Conservation (phyloP, 306 rosid species). For the Ormosia semicastrata region DNA sequence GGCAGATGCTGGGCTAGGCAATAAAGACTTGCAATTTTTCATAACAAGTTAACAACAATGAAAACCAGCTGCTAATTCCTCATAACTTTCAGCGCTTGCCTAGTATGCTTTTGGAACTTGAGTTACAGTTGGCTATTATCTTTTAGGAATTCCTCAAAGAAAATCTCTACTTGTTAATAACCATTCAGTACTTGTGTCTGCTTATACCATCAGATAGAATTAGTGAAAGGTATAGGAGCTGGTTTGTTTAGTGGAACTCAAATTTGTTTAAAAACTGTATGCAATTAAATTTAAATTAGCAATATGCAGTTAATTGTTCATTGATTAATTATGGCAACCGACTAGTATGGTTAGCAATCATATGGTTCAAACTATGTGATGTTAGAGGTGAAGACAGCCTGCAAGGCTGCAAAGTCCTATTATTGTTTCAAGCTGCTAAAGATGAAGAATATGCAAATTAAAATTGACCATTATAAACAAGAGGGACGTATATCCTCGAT, state of each 20-base stretch:
- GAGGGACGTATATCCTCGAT: neutral
- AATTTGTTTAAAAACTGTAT: neutral
- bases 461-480: neutral
- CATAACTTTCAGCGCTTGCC: too few relatives aligned
- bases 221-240: neutral
- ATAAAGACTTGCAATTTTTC: neutral
- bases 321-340: neutral
- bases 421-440: neutral
- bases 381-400: neutral
- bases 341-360: neutral
- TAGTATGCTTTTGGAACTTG: too few relatives aligned
- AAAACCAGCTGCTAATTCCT: too few relatives aligned
- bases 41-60: too few relatives aligned
- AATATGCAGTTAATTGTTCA: neutral
- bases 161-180: neutral
- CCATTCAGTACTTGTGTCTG: neutral
- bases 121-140: too few relatives aligned
- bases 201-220: neutral
- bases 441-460: neutral
- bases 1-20: conserved; percentile 51
- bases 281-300: neutral
- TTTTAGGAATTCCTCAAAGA: neutral
- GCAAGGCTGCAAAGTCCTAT: neutral
- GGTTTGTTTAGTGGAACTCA: neutral
- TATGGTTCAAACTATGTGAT: neutral